Conservation (phyloP, 192 early-diverging fungal species). For the Coemansia asiatica region DNA sequence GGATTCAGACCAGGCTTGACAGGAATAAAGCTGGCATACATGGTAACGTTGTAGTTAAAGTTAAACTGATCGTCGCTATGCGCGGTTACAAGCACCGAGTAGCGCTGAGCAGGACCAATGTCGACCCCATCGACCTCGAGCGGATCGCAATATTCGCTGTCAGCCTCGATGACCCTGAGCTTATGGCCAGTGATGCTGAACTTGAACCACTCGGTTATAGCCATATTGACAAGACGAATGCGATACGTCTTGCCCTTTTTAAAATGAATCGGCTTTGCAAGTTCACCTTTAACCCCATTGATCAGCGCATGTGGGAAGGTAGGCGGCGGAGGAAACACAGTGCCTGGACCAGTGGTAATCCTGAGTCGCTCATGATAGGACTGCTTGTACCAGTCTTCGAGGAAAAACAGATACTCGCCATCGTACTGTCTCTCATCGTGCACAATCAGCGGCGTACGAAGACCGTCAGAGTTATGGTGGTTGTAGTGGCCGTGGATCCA, state of each 20-base stretch:
- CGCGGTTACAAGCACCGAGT: conserved; percentile 24
- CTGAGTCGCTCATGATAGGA: background rate
- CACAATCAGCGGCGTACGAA: conserved; percentile 69
- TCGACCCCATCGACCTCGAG: background rate
- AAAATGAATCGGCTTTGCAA: conserved; percentile 10
- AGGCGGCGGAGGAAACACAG: background rate
- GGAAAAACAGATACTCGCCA: conserved; percentile 3
- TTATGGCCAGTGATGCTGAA: conserved; percentile 17
- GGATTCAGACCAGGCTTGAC: conserved; percentile 1
- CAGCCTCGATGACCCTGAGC: background rate
- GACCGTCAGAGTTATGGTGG: conserved; percentile 74
- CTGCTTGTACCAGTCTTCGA: conserved; percentile 11
- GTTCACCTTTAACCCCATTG: conserved; percentile 16
- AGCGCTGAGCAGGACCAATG: conserved; percentile 21
- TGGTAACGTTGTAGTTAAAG: conserved; percentile 15
- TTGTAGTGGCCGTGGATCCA: conserved; percentile 71
- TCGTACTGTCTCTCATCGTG: conserved; percentile 30
- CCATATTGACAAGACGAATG: conserved; percentile 17
- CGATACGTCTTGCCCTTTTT: conserved; percentile 14
- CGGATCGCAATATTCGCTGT: conserved; percentile 1
- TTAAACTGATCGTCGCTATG: conserved; percentile 12
- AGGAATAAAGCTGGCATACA: conserved; percentile 10
- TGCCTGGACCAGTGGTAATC: background rate
- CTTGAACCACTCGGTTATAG: conserved; percentile 14
- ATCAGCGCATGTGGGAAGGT: conserved; percentile 7